Conservation (phyloP, 306 rosid species). For the Malus orientalis region DNA sequence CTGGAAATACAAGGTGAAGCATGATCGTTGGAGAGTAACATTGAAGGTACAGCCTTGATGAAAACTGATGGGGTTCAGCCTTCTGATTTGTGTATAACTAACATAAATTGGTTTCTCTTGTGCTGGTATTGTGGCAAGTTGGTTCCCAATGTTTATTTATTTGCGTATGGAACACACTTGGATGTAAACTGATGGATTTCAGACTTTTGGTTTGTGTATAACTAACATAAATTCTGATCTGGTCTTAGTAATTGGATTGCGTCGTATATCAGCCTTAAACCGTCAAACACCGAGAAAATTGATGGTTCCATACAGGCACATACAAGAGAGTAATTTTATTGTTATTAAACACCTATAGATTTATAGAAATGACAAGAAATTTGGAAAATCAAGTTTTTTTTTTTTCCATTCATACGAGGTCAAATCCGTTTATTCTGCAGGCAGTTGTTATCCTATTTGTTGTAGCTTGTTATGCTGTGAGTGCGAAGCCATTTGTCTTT, state of each 20-base stretch:
- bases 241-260: neutral
- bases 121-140: neutral
- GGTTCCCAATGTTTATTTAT: neutral
- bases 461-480: neutral
- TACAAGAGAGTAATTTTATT: neutral
- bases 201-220: neutral
- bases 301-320: neutral
- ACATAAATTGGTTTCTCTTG: slow-evolving; percentile 8
- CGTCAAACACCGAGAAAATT: neutral
- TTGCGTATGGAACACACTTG: neutral
- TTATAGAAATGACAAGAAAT: neutral
- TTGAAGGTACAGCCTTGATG: slow-evolving; percentile 55
- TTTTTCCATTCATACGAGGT: neutral
- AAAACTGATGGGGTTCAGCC: neutral
- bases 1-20: slow-evolving; percentile 80
- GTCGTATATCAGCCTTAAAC: neutral
- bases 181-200: neutral
- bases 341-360: neutral
- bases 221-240: neutral
- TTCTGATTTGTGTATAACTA: neutral
- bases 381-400: neutral
- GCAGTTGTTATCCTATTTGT: neutral
- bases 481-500: neutral
- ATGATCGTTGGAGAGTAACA: slow-evolving; percentile 75
- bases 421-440: neutral